Percentiles rank a stretch among this genome's conserved stretches.
Evolutionary conservation across 495 filamentous ascomycete genomes (phyloP).

Genomic region (Penicillium fimorum): DNA sequence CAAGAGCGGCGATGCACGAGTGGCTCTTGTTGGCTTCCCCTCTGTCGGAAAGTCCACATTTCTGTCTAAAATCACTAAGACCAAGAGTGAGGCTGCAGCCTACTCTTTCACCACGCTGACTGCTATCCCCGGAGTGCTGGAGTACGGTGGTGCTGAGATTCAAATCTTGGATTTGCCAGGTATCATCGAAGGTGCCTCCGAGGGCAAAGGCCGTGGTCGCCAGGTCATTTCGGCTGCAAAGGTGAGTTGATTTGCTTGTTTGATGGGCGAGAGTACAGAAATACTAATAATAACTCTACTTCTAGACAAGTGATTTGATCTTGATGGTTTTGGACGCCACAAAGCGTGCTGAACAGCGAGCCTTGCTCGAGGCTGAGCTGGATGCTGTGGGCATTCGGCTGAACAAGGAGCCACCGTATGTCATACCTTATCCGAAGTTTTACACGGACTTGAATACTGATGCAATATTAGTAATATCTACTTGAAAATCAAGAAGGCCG

Average conservation of each 20-base stretch:
- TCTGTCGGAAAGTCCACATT: conserved; percentile 99
- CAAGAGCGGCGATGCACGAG: conserved; percentile 95
- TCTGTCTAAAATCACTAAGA: conserved; percentile 98
- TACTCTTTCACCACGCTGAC: conserved; percentile 98
- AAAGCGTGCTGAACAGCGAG: conserved; percentile 92
- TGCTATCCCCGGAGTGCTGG: conserved; percentile 94
- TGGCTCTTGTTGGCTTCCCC: conserved; percentile 95
- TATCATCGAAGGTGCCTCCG: conserved; percentile 96
- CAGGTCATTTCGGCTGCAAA: conserved; percentile 99
- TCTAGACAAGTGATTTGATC: conserved; percentile 89
- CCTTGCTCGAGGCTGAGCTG: conserved; percentile 85
- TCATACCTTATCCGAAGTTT: not conserved
- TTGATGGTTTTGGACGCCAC: conserved; percentile 97
- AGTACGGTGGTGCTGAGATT: conserved; percentile 98
- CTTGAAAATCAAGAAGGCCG: conserved; percentile 94
- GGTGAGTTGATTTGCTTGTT: conserved; percentile 27
- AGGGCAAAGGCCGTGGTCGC: conserved; percentile 93
- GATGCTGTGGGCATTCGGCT: conserved; percentile 95
- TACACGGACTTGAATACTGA: conserved; percentile 11
- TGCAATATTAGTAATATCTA: conserved; percentile 78
- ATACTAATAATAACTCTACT: not conserved
- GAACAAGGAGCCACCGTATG: conserved; percentile 88
- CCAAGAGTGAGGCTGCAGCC: conserved; percentile 91
- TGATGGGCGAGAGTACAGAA: not conserved
- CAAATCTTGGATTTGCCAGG: conserved; percentile 97